Base-by-base conservation (phyloP, 2,329 filamentous ascomycete species). In the Fusarium sp. region DNA sequence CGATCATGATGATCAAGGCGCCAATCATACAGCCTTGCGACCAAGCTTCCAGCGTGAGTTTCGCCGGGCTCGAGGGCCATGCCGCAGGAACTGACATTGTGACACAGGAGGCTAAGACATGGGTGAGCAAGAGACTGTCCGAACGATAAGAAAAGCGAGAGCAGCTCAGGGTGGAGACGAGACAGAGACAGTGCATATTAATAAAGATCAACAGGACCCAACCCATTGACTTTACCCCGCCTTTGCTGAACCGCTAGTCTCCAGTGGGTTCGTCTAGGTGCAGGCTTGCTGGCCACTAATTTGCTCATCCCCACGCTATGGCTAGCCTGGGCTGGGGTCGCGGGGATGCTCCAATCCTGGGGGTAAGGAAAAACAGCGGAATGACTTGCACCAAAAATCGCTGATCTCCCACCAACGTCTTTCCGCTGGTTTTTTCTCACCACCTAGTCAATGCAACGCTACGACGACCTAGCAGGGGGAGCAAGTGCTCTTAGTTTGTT, bases 11-110 rank as follows among this genome's bases (percentile, higher is more conserved):
- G 30, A 87, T 72, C 62, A 88, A 68, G 14, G 83, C 82, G 14
- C 86, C 86, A 3, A 88, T 79, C 84, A 87, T 84, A 63, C 85
- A 80, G 38, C 85, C 85, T 68, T 87, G 85, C 3, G 82, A 83
- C 85, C 85, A 87, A 65, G 84, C 83, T 72, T 87, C 85, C 12
- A 86, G 78, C 24, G 83, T 80, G 20, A 78, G 56, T 6, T 44
- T 51, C 8, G 34, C 55, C 7, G 70, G 59, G 38, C 38, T 65
- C n/a, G 67, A 61, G 2, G 76, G 76, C 70, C 70, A 72, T 26
- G 47, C 48, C 20, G 32, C 61, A 32, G 56, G 55, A 4, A 44
- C 42, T 56, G 61, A 45, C 60, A 64, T 66, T 47, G 45, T 48
- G 34, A 34, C 20, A 36, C 22, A 32, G 11, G 4, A 13, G 15